Evolutionary conservation across 2,329 filamentous ascomycete species (phyloP).

Genomic region (Aspergillus versicolor): DNA sequence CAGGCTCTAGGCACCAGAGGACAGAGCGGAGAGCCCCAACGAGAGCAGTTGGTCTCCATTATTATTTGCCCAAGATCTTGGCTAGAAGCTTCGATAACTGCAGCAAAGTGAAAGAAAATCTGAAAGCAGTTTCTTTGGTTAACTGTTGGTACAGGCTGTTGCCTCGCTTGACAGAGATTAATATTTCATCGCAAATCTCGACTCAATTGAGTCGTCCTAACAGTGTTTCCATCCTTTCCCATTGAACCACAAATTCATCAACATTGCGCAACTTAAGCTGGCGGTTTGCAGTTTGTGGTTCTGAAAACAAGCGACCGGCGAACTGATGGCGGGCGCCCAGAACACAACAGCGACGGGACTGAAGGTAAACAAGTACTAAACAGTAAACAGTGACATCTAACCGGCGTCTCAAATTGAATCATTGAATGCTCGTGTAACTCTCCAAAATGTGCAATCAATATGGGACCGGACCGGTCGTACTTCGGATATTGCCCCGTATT

Average conservation of each 20-base stretch:
- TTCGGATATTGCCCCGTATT: constrained; percentile 4
- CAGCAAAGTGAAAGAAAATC: too few relatives aligned
- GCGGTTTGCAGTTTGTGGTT: not conserved
- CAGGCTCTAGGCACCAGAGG: not conserved
- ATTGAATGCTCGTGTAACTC: not conserved
- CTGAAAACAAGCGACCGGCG: not conserved
- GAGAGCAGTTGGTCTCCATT: not conserved
- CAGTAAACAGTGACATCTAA: not conserved
- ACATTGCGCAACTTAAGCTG: too few relatives aligned
- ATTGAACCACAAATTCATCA: too few relatives aligned
- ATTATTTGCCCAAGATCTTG: not conserved
- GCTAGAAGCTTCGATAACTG: not conserved
- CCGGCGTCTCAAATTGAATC: not conserved
- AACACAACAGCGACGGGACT: not conserved
- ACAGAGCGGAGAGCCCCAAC: not conserved
- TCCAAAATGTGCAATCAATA: not conserved
- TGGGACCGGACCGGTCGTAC: not conserved
- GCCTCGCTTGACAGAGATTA: too few relatives aligned
- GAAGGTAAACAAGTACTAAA: not conserved
- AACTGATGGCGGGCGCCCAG: not conserved
- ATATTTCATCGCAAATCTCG: too few relatives aligned
- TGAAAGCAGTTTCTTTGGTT: too few relatives aligned
- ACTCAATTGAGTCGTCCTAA: too few relatives aligned
- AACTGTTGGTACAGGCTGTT: too few relatives aligned
- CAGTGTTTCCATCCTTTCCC: too few relatives aligned